Base-by-base conservation (phyloP, 2,329 filamentous ascomycete species). In the Alternaria atra region DNA sequence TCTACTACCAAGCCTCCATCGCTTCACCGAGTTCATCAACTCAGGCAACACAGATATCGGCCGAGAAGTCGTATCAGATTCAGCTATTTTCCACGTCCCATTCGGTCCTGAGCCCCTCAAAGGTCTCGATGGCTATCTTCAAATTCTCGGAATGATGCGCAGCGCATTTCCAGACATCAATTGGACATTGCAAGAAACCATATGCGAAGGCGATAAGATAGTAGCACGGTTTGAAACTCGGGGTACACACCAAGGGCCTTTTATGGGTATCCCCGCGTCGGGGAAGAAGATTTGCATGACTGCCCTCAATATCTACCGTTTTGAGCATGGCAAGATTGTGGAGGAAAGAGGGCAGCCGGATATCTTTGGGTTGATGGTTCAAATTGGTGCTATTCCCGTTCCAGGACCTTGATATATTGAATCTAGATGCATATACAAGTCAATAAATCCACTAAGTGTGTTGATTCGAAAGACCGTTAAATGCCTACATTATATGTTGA, bases 131-230 rank as follows among this genome's bases (percentile, higher is more conserved):
- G 39, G 43, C 34, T 50, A 55, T 20, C 53, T 55, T n/a, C 34
- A 50, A 27, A 34, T 50, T 15, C 43, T 55, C 7, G 32, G 43
- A n/a, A 55, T 48, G 43, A 55, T 50, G 43, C 43, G 53, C 34
- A 12, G 43, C 43, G 53, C 43, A 7, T 55, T 50, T 32, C 53
- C 43, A 2, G 53, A 55, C 20, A 55, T 55, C 10, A 20, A 55
- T 9, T 55, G 53, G 43, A 50, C 43, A 5, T 25, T 55, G 13
- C 32, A 55, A 55, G 53, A 55, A 55, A 55, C 53, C 15, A 29
- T 55, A 7, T 34, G 42, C 42, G 32, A 55, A 39, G 53, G 53
- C 30, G 53, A 40, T 13, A 48, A 48, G n/a, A 47, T 47, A 12
- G 43, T 20, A 6, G 27, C 25, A 17, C 51, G 37, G 12, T 53